These are phyloP conservation scores for Maudiozyma pseudohumilis DNA, from an alignment of 805 yeast genomes.

Conservation along the genomic window DNA sequence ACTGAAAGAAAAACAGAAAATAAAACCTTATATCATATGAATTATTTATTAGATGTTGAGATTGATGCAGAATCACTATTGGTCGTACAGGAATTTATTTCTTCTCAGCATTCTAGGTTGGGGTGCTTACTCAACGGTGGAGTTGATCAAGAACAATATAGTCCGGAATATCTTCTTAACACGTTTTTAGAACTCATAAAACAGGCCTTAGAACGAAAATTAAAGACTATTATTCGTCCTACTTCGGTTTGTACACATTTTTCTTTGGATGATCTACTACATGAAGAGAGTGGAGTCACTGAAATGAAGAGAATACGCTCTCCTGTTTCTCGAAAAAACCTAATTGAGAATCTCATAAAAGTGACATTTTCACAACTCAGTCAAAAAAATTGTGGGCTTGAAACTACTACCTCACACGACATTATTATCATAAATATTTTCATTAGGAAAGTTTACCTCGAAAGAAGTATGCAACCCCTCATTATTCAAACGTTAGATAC, in stretches of 20 bases:
- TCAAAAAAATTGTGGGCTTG: neutral
- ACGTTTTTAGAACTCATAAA: neutral
- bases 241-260: neutral
- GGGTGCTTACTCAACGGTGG: no score
- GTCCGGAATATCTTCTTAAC: no score
- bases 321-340: constrained; percentile 17
- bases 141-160: no score
- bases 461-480: neutral
- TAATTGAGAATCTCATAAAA: constrained; percentile 16
- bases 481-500: no score
- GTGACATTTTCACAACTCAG: constrained; percentile 17
- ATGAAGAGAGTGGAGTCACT: constrained; percentile 16
- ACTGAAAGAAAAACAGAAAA: no score
- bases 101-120: no score
- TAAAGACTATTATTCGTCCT: neutral
- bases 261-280: constrained; percentile 5
- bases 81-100: no score
- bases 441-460: neutral
- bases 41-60: no score
- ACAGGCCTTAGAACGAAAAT: neutral
- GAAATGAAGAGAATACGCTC: constrained; percentile 13
- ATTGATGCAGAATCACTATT: no score
- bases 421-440: constrained; percentile 16
- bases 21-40: no score
- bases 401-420: constrained; percentile 15